These are phyloP conservation scores for Chrysanthemum makinoi DNA, from an alignment of 129 eudicot genomes.

Conservation along the genomic window DNA sequence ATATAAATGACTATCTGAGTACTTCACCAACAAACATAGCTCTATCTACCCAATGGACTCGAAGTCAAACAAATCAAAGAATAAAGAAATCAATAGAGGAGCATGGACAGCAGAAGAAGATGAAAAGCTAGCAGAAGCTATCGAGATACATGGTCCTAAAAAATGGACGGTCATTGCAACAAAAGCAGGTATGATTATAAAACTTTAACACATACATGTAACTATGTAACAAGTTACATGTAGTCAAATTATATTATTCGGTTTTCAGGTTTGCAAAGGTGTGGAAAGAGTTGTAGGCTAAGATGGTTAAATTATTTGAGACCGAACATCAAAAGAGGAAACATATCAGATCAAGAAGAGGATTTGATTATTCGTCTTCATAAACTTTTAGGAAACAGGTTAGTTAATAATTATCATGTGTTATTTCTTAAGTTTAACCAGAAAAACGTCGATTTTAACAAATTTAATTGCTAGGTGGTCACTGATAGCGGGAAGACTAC, in stretches of 20 bases:
- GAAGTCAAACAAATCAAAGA: conserved; percentile 9
- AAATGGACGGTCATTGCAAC: conserved; percentile 39
- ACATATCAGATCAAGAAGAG: conserved; percentile 48
- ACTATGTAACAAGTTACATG: background rate
- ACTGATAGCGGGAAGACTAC: conserved; percentile 43
- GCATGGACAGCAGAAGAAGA: conserved; percentile 47
- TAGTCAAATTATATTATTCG: background rate
- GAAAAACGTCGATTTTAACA: background rate
- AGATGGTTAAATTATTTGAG: conserved; percentile 50
- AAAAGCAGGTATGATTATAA: conserved; percentile 38
- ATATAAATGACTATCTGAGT: conserved; percentile 23
- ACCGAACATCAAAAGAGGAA: conserved; percentile 46
- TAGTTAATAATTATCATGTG: conserved; percentile 1
- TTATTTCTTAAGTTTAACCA: background rate
- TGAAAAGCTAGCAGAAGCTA: conserved; percentile 42
- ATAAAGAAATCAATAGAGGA: conserved; percentile 37
- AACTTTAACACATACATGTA: background rate
- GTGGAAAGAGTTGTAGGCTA: conserved; percentile 47
- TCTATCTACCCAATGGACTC: conserved; percentile 22
- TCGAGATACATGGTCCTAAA: conserved; percentile 36
- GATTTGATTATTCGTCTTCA: conserved; percentile 46
- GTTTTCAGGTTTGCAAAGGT: conserved; percentile 39
- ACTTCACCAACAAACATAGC: conserved; percentile 14
- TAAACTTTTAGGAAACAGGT: conserved; percentile 51
- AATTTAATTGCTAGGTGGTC: conserved; percentile 39